phyloP scores from a whole-genome alignment of 768 basidiomycete species.

The Rhizopogon sp. region DNA sequence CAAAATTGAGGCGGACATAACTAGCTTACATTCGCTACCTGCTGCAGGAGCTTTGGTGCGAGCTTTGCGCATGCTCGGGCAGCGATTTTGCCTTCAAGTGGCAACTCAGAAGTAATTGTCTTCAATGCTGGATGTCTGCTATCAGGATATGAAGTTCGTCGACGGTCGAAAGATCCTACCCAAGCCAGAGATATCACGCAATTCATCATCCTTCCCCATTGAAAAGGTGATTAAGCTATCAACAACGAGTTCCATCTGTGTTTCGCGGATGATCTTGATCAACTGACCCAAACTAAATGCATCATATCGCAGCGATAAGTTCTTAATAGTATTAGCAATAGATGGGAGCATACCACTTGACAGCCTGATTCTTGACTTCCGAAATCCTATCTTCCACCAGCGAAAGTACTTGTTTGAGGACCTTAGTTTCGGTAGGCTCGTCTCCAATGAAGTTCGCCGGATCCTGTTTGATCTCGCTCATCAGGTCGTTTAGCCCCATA shows the following conservation, averaged over 20 bases:
- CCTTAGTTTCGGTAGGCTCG: conserved; percentile 78
- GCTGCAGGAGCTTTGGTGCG: conserved; percentile 75
- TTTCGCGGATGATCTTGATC: conserved; percentile 82
- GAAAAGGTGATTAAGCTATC: conserved; percentile 88
- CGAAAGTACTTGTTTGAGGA: conserved; percentile 77
- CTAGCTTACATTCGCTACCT: conserved; percentile 64
- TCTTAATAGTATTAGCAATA: neutral
- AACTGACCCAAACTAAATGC: conserved; percentile 73
- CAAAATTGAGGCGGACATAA: neutral
- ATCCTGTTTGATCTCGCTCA: conserved; percentile 83
- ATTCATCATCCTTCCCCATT: conserved; percentile 82
- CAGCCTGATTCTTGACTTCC: conserved; percentile 97
- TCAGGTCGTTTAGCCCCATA: conserved; percentile 95
- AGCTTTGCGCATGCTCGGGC: conserved; percentile 78
- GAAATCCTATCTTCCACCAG: conserved; percentile 94
- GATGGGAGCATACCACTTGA: conserved; percentile 68
- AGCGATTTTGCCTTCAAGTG: conserved; percentile 75
- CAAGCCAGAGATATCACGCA: conserved; percentile 90
- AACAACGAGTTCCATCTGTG: conserved; percentile 80
- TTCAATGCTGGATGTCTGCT: conserved; percentile 64
- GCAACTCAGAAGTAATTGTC: conserved; percentile 89
- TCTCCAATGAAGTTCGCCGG: conserved; percentile 74
- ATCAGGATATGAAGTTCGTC: neutral
- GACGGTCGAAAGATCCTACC: conserved; percentile 40
- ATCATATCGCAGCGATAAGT: neutral